Evolutionary conservation across 495 filamentous ascomycete species (phyloP).

Genomic region (Neurospora sp.): DNA sequence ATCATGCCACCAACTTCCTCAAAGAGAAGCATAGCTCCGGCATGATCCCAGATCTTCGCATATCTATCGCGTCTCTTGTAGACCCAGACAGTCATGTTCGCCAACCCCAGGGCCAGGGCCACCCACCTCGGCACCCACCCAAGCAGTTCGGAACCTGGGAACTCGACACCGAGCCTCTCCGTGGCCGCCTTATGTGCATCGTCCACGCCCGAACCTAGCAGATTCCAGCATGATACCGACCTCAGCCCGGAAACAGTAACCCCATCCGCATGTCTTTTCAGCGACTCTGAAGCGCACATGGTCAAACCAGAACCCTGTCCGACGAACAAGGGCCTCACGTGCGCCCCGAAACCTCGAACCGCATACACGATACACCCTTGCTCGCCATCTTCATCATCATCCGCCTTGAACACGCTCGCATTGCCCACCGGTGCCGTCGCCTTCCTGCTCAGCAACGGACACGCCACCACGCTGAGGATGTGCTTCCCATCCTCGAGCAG

Average conservation of each 20-base stretch:
- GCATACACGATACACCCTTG: slow-evolving; percentile 47
- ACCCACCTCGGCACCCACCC: slow-evolving; percentile 58
- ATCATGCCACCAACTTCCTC: slow-evolving; percentile 54
- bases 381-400: slow-evolving; percentile 12
- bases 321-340: slow-evolving; percentile 33
- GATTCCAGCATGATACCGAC: slow-evolving; percentile 28
- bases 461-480: slow-evolving; percentile 40
- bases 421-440: slow-evolving; percentile 19
- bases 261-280: slow-evolving; percentile 17
- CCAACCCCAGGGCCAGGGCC: slow-evolving; percentile 47
- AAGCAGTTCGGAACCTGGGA: slow-evolving; percentile 47
- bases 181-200: slow-evolving; percentile 39
- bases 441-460: slow-evolving; percentile 43
- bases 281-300: slow-evolving; percentile 3
- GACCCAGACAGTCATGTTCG: slow-evolving; percentile 53
- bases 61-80: slow-evolving; percentile 40
- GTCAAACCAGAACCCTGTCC: slow-evolving; percentile 5
- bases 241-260: slow-evolving; percentile 25
- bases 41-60: slow-evolving; percentile 66
- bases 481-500: slow-evolving; percentile 28
- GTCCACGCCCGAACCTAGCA: slow-evolving; percentile 31
- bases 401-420: slow-evolving; percentile 38
- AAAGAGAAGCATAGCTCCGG: slow-evolving; percentile 57
- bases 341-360: slow-evolving; percentile 45
- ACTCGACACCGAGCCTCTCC: slow-evolving; percentile 32